Evolutionary conservation across 305 asterid species (phyloP), one percentile per base, ranked within the genome.

Genomic region (Fraxinus floribunda): DNA sequence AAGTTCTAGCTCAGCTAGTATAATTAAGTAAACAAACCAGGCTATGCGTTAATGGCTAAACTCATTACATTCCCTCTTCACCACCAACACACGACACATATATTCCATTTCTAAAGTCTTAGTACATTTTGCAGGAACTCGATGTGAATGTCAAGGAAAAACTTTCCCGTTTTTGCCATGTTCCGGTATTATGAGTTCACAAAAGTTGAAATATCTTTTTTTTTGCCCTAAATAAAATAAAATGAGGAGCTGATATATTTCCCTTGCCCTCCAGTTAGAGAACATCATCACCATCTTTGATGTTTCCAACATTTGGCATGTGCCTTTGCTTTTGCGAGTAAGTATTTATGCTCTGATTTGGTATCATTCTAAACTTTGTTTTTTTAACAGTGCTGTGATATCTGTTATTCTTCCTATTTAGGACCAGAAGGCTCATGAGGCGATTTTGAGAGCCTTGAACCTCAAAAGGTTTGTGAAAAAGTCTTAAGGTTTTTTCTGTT

Each of bases 341-440:
- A 84, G 95, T 83, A 60, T n/a, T 70, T 24, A 24, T 55, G 68
- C 55, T 73, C 66, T 81, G 20, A 26, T 68, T 8, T 16, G 36
- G 5, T 68, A 68, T 68, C 20, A 29, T 68, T 29, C 20, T 68
- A 68, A 16, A 64, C 0, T 20, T 7, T 55, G 4, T 57, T 60
- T 64, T 64, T 6, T 57, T 16, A 57, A 57, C 68, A 7, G 52
- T 68, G 49, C 32, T 71, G 46, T 80, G 30, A 39, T 18, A 41
- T 36, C 46, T 70, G 76, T 70, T 70, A 41, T 86, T 35, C 64
- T 84, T 79, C 84, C 84, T 8, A 34, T 85, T 44, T 82, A 95
- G 98, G 94, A 93, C 35, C 99, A 95, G 91, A 94, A 91, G 86
- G 97, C 97, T 82, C 99, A 95, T 86, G 95, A 92, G 88, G 97